Conservation (phyloP, 306 rosid species). For the Quercus variabilis region DNA sequence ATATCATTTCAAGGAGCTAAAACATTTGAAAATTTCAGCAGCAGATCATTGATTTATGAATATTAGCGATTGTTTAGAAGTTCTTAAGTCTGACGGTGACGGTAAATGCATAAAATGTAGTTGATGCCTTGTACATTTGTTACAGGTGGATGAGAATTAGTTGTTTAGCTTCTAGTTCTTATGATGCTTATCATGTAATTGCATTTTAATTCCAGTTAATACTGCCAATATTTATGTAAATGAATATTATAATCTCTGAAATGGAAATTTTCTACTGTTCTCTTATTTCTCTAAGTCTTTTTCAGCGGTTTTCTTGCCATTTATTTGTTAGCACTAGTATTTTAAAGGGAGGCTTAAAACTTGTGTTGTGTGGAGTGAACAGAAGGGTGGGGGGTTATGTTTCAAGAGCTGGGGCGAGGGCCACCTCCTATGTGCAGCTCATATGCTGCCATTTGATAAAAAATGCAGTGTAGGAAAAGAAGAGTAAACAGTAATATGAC, state of each 20-base stretch:
- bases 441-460: no score
- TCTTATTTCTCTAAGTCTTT: not conserved
- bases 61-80: constrained; percentile 33
- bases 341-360: no score
- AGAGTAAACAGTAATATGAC: no score
- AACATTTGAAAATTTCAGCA: constrained; percentile 15
- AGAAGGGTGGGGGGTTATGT: no score
- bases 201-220: constrained; percentile 29
- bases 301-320: not conserved
- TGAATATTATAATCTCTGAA: constrained; percentile 17
- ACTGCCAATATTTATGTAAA: constrained; percentile 44
- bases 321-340: no score
- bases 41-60: constrained; percentile 27
- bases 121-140: constrained; percentile 61
- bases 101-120: constrained; percentile 29
- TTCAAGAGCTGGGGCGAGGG: no score
- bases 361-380: no score
- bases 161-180: constrained; percentile 40
- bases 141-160: constrained; percentile 50
- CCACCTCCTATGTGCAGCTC: no score
- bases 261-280: constrained; percentile 11
- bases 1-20: constrained; percentile 21
- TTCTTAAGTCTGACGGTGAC: constrained; percentile 11
- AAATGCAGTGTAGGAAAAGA: no score
- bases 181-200: constrained; percentile 35